Evolutionary conservation across 2,329 filamentous ascomycete genomes (phyloP).

Genomic region (Trichoderma gracile): DNA sequence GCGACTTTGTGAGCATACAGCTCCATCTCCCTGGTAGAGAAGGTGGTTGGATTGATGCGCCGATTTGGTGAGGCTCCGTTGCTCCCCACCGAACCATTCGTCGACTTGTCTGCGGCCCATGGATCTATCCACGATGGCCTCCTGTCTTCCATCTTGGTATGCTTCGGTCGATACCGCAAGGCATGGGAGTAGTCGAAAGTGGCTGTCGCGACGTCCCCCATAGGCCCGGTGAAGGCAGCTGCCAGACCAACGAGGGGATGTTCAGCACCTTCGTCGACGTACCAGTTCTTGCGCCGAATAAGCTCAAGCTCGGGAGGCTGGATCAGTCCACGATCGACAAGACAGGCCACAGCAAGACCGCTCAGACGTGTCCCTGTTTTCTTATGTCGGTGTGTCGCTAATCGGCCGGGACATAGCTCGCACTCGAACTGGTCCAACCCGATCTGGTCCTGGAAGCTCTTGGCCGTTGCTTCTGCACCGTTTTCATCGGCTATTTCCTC

Average conservation of each 20-base stretch:
- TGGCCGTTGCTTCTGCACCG: constrained; percentile 53
- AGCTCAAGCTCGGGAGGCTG: constrained; percentile 60
- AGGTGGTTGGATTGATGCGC: not conserved
- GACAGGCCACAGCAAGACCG: constrained; percentile 59
- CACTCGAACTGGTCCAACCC: constrained; percentile 58
- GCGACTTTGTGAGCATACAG: constrained; percentile 36
- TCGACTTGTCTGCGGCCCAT: not conserved
- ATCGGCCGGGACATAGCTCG: constrained; percentile 55
- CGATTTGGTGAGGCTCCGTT: constrained; percentile 7
- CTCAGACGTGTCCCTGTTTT: constrained; percentile 60
- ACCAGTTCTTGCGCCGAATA: constrained; percentile 52
- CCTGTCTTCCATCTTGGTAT: not conserved
- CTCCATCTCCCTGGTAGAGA: constrained; percentile 37
- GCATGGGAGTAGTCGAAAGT: constrained; percentile 31
- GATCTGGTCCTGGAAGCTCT: constrained; percentile 57
- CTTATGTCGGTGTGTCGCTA: constrained; percentile 64
- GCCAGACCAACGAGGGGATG: constrained; percentile 66
- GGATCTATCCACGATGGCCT: constrained; percentile 14
- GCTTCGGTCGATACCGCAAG: constrained; percentile 24
- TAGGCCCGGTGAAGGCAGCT: constrained; percentile 65
- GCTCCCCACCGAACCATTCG: not conserved
- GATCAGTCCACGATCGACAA: constrained; percentile 56
- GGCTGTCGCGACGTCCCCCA: constrained; percentile 64
- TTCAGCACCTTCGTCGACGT: constrained; percentile 64
- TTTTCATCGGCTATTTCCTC: constrained; percentile 55